Evolutionary conservation across 495 filamentous ascomycete genomes (phyloP).

Genomic region (Pyrenopolyporus hunteri): DNA sequence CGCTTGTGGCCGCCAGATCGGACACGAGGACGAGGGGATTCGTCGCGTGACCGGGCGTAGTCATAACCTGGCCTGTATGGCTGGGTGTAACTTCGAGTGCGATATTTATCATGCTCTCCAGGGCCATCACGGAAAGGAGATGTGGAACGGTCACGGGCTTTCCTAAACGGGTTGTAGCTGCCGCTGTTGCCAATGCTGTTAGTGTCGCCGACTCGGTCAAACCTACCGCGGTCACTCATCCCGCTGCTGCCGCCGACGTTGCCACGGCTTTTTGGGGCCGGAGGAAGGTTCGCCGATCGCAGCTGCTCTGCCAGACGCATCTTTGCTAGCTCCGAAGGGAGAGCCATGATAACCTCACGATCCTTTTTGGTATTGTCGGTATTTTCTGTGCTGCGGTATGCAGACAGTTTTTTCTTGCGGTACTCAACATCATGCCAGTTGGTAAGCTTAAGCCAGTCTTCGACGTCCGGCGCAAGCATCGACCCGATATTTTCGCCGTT

Average conservation of each 20-base stretch:
- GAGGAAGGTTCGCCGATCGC: too few relatives aligned
- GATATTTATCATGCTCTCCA: slow-evolving; percentile 1
- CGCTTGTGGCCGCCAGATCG: not conserved
- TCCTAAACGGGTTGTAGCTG: slow-evolving; percentile 28
- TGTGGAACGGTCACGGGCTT: slow-evolving; percentile 22
- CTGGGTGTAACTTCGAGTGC: slow-evolving; percentile 3
- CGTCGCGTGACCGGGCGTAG: not conserved
- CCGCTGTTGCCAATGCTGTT: slow-evolving; percentile 18
- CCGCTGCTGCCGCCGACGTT: too few relatives aligned
- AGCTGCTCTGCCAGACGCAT: too few relatives aligned
- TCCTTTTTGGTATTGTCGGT: not conserved
- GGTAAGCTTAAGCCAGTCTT: slow-evolving; percentile 67
- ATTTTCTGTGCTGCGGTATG: slow-evolving; percentile 43
- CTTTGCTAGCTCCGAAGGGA: too few relatives aligned
- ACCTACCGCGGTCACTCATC: too few relatives aligned
- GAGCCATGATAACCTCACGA: too few relatives aligned
- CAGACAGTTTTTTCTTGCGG: slow-evolving; percentile 51
- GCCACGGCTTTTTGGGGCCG: too few relatives aligned
- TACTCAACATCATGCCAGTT: slow-evolving; percentile 60
- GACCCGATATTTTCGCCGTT: not conserved
- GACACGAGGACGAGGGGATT: not conserved
- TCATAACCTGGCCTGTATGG: slow-evolving; percentile 3
- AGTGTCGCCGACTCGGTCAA: too few relatives aligned
- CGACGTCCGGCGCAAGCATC: slow-evolving; percentile 47
- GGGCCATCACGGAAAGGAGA: slow-evolving; percentile 22